phyloP scores from a whole-genome alignment of 176 grass and related monocot genomes.

The Eragrostis nindensis region DNA sequence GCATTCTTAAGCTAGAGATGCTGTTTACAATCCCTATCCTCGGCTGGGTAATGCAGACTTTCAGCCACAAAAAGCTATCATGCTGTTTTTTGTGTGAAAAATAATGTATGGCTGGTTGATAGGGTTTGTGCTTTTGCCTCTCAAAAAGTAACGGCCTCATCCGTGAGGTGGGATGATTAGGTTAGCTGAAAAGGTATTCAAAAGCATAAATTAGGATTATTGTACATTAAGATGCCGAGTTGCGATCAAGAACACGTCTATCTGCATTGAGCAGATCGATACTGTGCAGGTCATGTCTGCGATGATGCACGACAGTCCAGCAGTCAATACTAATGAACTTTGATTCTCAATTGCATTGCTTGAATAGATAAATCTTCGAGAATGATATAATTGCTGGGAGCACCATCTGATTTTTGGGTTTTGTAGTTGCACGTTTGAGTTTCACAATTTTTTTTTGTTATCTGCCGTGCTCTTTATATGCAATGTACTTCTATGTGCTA shows the following conservation, averaged over 20 bases:
- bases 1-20: not conserved
- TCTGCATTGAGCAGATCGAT: slow-evolving; percentile 1
- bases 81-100: not conserved
- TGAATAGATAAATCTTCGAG: not conserved
- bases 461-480: not conserved
- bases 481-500: not conserved
- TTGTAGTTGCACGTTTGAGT: not conserved
- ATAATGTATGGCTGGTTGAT: not conserved
- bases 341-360: not conserved
- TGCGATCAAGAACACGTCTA: not conserved
- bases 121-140: not conserved
- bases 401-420: not conserved
- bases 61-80: too few species aligned
- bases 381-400: not conserved
- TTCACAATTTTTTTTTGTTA: not conserved
- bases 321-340: not conserved
- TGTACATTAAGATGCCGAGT: not conserved
- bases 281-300: not conserved
- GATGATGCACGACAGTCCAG: not conserved
- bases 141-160: not conserved
- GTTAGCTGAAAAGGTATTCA: not conserved
- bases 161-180: not conserved
- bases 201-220: not conserved
- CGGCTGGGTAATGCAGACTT: too few species aligned
- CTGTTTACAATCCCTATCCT: not conserved